Conservation (phyloP, 2,329 filamentous ascomycete genomes). For the Trichocomaceae sp. region DNA sequence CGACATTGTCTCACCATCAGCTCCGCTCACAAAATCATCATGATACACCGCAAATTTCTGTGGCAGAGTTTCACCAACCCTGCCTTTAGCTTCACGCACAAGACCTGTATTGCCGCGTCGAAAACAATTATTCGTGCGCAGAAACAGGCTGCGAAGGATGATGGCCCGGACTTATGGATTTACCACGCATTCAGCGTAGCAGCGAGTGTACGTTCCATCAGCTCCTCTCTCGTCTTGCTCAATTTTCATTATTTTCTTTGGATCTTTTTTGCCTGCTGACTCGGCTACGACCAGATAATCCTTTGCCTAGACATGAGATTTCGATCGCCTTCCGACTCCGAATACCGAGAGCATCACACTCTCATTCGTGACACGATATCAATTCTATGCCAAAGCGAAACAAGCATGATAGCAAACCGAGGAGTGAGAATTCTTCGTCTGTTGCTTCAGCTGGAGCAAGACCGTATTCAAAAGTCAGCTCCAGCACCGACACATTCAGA, state of each 20-base stretch:
- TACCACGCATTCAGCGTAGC: conserved; percentile 11
- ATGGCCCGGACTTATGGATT: conserved; percentile 7
- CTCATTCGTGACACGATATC: conserved; percentile 6
- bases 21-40: conserved; percentile 37
- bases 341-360: conserved; percentile 6
- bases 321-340: background rate
- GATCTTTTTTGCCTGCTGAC: no score
- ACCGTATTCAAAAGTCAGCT: background rate
- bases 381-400: conserved; percentile 1
- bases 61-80: conserved; percentile 34
- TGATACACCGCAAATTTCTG: conserved; percentile 37
- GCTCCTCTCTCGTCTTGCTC: no score
- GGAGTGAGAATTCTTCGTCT: conserved; percentile 1
- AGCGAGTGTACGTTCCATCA: conserved; percentile 2
- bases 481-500: background rate
- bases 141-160: background rate
- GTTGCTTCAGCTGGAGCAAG: conserved; percentile 1
- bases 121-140: conserved; percentile 27
- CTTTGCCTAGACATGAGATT: conserved; percentile 9
- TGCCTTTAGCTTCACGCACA: conserved; percentile 34
- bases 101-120: conserved; percentile 32
- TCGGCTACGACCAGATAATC: conserved; percentile 1
- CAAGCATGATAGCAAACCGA: conserved; percentile 10
- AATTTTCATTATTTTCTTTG: no score
- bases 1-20: conserved; percentile 32